phyloP scores from a whole-genome alignment of 345 rosid species.

The Lumnitzera racemosa region DNA sequence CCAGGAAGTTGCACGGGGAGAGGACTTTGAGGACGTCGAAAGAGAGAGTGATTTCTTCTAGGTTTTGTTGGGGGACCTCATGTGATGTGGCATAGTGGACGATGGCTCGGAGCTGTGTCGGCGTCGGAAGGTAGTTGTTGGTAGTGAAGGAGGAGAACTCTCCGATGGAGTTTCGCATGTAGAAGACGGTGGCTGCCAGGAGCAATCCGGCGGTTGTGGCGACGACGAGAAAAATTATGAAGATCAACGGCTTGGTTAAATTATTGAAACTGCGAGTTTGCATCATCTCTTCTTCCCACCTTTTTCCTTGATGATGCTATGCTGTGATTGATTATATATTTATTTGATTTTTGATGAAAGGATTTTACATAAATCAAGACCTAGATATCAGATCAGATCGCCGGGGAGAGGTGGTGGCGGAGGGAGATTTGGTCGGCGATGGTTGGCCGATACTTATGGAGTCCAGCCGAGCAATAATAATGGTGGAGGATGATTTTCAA shows the following conservation, averaged over 20 bases:
- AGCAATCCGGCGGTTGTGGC: slow-evolving; percentile 4
- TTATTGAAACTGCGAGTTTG: slow-evolving; percentile 7
- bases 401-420: no score
- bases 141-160: slow-evolving; percentile 7
- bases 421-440: no score
- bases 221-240: slow-evolving; percentile 1
- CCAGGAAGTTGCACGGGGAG: slow-evolving; percentile 51
- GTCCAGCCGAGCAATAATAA: no score
- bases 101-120: slow-evolving; percentile 40
- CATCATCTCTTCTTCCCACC: background rate
- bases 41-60: slow-evolving; percentile 26
- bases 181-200: slow-evolving; percentile 1
- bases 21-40: slow-evolving; percentile 31
- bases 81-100: slow-evolving; percentile 51
- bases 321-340: no score
- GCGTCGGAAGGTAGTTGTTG: slow-evolving; percentile 16
- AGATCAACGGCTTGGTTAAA: slow-evolving; percentile 4
- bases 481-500: no score
- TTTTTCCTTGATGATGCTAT: no score
- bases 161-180: slow-evolving; percentile 4
- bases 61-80: slow-evolving; percentile 32
- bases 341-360: no score
- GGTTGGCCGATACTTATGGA: no score
- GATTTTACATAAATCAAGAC: no score
- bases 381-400: no score